Conservation (phyloP, 73 alveolate species). For the Effrenium voratum region DNA sequence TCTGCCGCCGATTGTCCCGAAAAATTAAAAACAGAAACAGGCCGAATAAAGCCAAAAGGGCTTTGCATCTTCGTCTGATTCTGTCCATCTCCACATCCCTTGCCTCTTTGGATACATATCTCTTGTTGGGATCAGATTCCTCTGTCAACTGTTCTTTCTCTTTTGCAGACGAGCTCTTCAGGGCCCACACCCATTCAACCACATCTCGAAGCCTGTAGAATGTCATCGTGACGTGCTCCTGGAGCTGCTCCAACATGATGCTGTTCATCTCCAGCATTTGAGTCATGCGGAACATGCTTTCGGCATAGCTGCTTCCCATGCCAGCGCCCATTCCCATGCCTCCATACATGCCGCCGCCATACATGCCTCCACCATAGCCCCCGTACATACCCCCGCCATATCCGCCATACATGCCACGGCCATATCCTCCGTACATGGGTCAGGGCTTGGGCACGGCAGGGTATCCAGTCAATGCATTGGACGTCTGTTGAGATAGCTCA, state of each 20-base stretch:
- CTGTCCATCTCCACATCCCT: conserved; percentile 64
- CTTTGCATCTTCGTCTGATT: conserved; percentile 49
- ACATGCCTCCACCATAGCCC: conserved; percentile 68
- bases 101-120: conserved; percentile 32
- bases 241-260: conserved; percentile 89
- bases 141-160: conserved; percentile 10
- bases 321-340: conserved; percentile 61
- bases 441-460: too few relatives aligned
- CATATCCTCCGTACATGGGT: conserved; percentile 81
- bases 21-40: conserved; percentile 31
- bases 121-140: neutral
- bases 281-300: conserved; percentile 90
- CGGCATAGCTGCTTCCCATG: conserved; percentile 94
- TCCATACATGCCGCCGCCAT: conserved; percentile 43
- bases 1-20: conserved; percentile 78
- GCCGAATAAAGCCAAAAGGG: conserved; percentile 50
- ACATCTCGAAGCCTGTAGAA: conserved; percentile 89
- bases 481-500: too few relatives aligned
- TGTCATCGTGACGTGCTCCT: conserved; percentile 77
- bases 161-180: conserved; percentile 11
- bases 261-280: conserved; percentile 94
- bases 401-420: conserved; percentile 88
- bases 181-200: conserved; percentile 90
- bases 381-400: conserved; percentile 79
- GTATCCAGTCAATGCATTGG: too few relatives aligned